Base-by-base conservation (phyloP, 2,329 filamentous ascomycete species). In the Rhynchosporium graminicola region DNA sequence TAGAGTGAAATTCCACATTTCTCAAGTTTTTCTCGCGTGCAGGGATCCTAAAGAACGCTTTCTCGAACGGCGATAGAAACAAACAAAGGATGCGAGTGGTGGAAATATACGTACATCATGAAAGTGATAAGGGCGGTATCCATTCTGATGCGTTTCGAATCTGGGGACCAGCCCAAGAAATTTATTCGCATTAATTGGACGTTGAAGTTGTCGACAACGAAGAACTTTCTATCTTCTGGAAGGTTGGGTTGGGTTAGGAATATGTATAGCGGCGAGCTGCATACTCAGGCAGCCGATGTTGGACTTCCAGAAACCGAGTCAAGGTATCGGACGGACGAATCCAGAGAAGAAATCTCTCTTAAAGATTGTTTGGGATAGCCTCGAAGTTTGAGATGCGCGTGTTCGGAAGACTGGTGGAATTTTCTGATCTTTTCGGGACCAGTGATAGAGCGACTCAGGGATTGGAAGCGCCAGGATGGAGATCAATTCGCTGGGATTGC, bases 111-210 rank as follows among this genome's bases (percentile, higher is more conserved):
- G 84, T 79, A 88, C 86, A 88, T 76, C 76, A 86, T 81, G 74
- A 90, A 89, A 64, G 87, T 88, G 73, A 88, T 82, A 68, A 90
- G 83, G 63, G 87, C 87, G 28, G 86, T 88, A 47, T 71, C 70
- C 70, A 72, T 71, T 26, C 36, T 67, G 68, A 31, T 52, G 57
- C 7, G 57, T 60, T 57, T 40, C 5, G 40, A 31, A 51, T 64
- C 63, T 52, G 13, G 43, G 63, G 67, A 52, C 60, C 58, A 58
- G 67, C 64, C 66, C 43, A 59, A 65, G 61, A 50, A 57, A 45
- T 38, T 20, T 59, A 60, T 43, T 59, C 47, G 15, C 28, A 58
- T 47, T 58, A 60, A 33, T 15, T 55, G 47, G 29, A 58, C 29
- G 60, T 59, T 47, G 60, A 54, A 61, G n/a, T 40, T 43, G 36